A percentile compares a stretch with the other conserved stretches of the same genome.
Evolutionary conservation across 2,329 filamentous ascomycete genomes (phyloP).

Genomic region (Colletotrichum filicis): DNA sequence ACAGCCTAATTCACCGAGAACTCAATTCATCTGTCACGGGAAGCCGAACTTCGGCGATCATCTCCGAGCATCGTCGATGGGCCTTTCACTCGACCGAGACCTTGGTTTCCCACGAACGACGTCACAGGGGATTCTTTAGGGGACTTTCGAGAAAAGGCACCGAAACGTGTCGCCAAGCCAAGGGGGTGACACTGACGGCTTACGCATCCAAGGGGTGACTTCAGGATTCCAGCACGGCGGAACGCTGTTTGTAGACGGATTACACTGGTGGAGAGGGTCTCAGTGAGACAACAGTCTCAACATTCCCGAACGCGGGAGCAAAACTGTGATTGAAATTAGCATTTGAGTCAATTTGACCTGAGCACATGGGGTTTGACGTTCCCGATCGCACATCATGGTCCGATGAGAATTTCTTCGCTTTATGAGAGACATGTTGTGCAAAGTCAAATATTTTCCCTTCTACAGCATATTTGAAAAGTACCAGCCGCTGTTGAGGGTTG

Average conservation of each 20-base stretch:
- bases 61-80: neutral
- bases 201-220: neutral
- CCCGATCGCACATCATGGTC: neutral
- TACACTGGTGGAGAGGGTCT: neutral
- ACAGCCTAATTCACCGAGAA: neutral
- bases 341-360: slow-evolving; percentile 7
- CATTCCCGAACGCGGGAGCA: slow-evolving; percentile 25
- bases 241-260: neutral
- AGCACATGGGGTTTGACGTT: neutral
- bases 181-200: neutral
- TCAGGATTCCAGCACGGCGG: slow-evolving; percentile 11
- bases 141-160: neutral
- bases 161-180: slow-evolving; percentile 1
- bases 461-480: neutral
- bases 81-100: neutral
- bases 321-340: slow-evolving; percentile 22
- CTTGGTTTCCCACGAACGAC: neutral
- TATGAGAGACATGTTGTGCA: neutral
- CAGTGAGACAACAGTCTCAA: slow-evolving; percentile 24
- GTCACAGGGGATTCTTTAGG: neutral
- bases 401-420: slow-evolving; percentile 11
- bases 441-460: neutral
- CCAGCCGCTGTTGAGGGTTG: neutral
- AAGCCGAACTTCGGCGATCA: neutral
- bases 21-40: neutral